Evolutionary conservation across 2,329 filamentous ascomycete genomes (phyloP).

Genomic region (Xylaria sp.): DNA sequence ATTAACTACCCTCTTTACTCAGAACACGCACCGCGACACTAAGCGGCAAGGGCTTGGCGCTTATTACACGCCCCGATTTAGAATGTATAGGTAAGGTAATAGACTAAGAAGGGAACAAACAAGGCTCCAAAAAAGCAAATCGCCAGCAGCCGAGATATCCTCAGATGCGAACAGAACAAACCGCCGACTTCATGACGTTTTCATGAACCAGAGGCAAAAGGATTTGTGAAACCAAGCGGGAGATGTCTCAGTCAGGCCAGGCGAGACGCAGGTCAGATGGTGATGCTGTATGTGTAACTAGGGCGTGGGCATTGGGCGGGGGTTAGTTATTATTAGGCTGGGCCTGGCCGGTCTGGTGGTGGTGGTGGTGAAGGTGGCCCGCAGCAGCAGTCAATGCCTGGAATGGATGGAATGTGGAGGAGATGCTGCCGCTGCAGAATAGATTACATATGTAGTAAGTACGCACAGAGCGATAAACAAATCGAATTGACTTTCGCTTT

Average conservation of each 20-base stretch:
- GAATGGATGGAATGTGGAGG: slow-evolving; percentile 1
- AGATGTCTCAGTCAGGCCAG: slow-evolving; percentile 16
- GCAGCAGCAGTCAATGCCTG: not conserved
- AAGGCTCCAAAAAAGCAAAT: slow-evolving; percentile 16
- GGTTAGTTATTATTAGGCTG: not conserved
- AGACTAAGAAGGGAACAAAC: slow-evolving; percentile 12
- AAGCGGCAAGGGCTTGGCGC: slow-evolving; percentile 42
- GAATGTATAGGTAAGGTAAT: slow-evolving; percentile 35
- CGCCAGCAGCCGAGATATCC: slow-evolving; percentile 22
- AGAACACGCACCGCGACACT: slow-evolving; percentile 15
- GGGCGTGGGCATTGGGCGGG: too few species aligned
- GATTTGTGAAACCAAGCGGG: slow-evolving; percentile 17
- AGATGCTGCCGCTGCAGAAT: too few species aligned
- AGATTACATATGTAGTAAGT: too few species aligned
- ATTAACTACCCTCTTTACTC: not conserved
- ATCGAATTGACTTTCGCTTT: slow-evolving; percentile 8
- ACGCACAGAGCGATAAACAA: not conserved
- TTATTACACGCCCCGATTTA: slow-evolving; percentile 43
- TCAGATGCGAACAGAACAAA: slow-evolving; percentile 33
- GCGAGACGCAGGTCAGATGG: not conserved
- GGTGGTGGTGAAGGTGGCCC: not conserved
- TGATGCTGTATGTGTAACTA: not conserved
- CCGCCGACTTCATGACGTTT: slow-evolving; percentile 43
- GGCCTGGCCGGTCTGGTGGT: not conserved
- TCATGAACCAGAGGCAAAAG: slow-evolving; percentile 26